Conservation (phyloP, 2,329 filamentous ascomycete genomes). For the Setomelanomma holmii region DNA sequence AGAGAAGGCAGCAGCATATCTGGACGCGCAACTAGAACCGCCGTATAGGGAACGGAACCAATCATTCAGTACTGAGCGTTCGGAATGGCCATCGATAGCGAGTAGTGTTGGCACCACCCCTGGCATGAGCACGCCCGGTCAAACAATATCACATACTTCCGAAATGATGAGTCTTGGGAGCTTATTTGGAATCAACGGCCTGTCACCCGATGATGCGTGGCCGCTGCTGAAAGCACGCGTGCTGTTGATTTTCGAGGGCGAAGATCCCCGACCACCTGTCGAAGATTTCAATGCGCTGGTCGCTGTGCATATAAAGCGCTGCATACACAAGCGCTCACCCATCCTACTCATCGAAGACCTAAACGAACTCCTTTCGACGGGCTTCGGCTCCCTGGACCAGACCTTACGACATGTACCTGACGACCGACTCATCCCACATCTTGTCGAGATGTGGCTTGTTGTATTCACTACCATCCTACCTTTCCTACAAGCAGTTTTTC, state of each 20-base stretch:
- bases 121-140: slow-evolving; percentile 27
- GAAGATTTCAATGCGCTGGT: slow-evolving; percentile 85
- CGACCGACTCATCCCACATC: slow-evolving; percentile 83
- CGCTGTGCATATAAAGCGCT: slow-evolving; percentile 78
- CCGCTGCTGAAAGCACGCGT: slow-evolving; percentile 78
- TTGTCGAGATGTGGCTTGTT: slow-evolving; percentile 93
- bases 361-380: slow-evolving; percentile 76
- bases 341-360: slow-evolving; percentile 78
- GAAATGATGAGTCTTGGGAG: slow-evolving; percentile 55
- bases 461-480: slow-evolving; percentile 90
- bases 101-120: slow-evolving; percentile 34
- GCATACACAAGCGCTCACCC: slow-evolving; percentile 75
- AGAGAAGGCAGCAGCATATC: slow-evolving; percentile 55
- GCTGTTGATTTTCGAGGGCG: slow-evolving; percentile 80
- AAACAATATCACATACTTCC: slow-evolving; percentile 41
- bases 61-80: slow-evolving; percentile 48
- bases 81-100: slow-evolving; percentile 45
- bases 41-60: slow-evolving; percentile 45
- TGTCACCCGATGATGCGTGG: slow-evolving; percentile 77
- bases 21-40: slow-evolving; percentile 42
- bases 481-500: slow-evolving; percentile 93
- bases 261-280: slow-evolving; percentile 78
- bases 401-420: slow-evolving; percentile 80
- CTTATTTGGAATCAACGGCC: slow-evolving; percentile 56
- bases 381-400: slow-evolving; percentile 85